Base-by-base conservation (phyloP, 306 rosid species). In the Trifolium fragiferum region DNA sequence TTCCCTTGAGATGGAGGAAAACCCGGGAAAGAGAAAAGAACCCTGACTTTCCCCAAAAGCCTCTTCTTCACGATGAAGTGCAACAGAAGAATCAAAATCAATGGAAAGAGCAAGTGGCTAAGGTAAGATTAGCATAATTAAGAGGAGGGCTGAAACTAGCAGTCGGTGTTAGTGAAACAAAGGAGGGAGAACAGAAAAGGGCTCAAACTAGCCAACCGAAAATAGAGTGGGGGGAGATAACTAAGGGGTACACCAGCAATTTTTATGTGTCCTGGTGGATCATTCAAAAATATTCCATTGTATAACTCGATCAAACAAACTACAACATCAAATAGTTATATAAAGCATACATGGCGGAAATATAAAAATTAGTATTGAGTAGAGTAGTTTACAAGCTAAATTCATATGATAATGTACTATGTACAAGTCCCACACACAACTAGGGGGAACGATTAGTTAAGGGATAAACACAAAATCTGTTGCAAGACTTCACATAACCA, bases 381-480 rank as follows among this genome's bases (percentile, higher is more conserved):
- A 83, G 40, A 8, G 71, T 73, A 84, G 62, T 64, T 62, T 80
- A 76, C 72, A 72, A 43, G 49, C 25, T 71, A 76, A 77, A 53
- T 72, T 41, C 64, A 44, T 71, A 66, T 50, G 84, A 70, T 71
- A 54, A 44, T 38, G 37, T 62, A 35, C 32, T 12, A 55, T 77
- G 66, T 78, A 84, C 87, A 81, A 30, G 35, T 62, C 69, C 81
- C 73, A 40, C 68, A 69, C 47, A 74, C 55, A 77, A 63, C 76
- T 30, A 1, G 27, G 6, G 76, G 76, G 75, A 58, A 4, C 71
- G 33, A 58, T 6, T 69, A 4, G 68, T 21, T 46, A 51, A 41
- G 40, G 23, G 21, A 13, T 47, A 35, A n/a, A 58, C 72, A 77
- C 13, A 61, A 43, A 44, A 68, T 35, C 51, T 55, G 43, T 19